These are phyloP conservation scores for Guadua angustifolia DNA, from an alignment of 176 grass and related monocot genomes.

Conservation along the genomic window DNA sequence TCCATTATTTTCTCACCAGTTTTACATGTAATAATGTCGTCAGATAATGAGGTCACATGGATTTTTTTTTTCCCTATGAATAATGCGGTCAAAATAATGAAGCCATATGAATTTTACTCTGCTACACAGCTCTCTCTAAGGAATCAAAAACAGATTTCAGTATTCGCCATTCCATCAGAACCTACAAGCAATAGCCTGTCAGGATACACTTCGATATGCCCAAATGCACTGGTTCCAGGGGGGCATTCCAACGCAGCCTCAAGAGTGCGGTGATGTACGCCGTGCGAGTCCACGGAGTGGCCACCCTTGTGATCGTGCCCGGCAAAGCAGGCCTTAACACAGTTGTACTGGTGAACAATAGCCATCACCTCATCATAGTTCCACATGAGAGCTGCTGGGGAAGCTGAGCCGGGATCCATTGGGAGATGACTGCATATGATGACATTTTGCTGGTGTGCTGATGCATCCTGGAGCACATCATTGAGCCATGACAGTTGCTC, in stretches of 20 bases:
- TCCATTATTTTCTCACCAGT: not conserved
- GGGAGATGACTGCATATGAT: slow-evolving; percentile 86
- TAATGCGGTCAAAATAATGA: not conserved
- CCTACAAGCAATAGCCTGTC: slow-evolving; percentile 76
- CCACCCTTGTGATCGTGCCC: slow-evolving; percentile 90
- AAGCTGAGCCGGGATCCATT: slow-evolving; percentile 64
- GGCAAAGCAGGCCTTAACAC: slow-evolving; percentile 82
- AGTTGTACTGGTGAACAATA: slow-evolving; percentile 65
- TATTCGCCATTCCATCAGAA: slow-evolving; percentile 69
- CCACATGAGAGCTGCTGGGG: slow-evolving; percentile 73
- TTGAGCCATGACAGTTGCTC: slow-evolving; percentile 85
- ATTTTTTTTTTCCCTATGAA: not conserved
- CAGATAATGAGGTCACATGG: not conserved
- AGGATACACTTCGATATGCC: slow-evolving; percentile 71
- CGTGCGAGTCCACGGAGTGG: slow-evolving; percentile 65
- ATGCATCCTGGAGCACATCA: slow-evolving; percentile 54
- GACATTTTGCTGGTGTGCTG: slow-evolving; percentile 54
- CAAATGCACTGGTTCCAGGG: slow-evolving; percentile 70
- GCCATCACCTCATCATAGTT: slow-evolving; percentile 91
- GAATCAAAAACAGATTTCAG: slow-evolving; percentile 69
- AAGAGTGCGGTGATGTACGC: slow-evolving; percentile 71
- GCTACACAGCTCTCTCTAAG: not conserved
- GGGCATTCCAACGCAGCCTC: slow-evolving; percentile 93
- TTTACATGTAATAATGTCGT: not conserved
- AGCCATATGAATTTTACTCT: not conserved